phyloP scores from a whole-genome alignment of 352 stramenopile species.

The Aphanomyces cochlioides region DNA sequence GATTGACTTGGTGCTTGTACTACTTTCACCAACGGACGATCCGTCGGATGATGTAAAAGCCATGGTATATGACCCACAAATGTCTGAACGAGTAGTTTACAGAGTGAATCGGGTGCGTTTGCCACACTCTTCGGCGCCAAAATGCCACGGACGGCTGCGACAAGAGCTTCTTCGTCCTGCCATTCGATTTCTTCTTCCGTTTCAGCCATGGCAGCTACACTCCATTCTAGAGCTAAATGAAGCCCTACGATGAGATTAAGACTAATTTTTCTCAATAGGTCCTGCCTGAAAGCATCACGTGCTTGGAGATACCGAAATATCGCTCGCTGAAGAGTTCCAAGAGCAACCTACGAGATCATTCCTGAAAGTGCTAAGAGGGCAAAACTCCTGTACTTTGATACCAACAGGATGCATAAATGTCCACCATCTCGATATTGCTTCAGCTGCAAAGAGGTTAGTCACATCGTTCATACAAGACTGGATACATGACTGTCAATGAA shows the following conservation, averaged over 20 bases:
- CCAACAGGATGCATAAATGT: conserved; percentile 1
- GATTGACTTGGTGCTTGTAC: not conserved
- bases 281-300: not conserved
- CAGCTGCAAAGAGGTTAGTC: not conserved
- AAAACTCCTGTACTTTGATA: not conserved
- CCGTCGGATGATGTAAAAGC: conserved; percentile 9
- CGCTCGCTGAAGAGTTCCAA: not conserved
- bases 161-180: not conserved
- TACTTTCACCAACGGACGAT: not conserved
- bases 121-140: not conserved
- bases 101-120: not conserved
- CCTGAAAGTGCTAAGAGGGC: too few species aligned
- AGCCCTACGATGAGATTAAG: not conserved
- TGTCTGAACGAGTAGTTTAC: not conserved
- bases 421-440: conserved; percentile 13
- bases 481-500: conserved; percentile 14
- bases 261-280: not conserved
- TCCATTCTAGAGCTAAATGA: not conserved
- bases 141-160: conserved; percentile 1
- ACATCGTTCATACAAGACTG: not conserved
- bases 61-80: not conserved
- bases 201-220: not conserved
- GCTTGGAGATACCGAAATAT: conserved; percentile 12
- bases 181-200: not conserved
- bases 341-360: too few species aligned